These are phyloP conservation scores for Astrephomene gubernaculifera DNA, from an alignment of 139 green algal genomes.

Conservation along the genomic window DNA sequence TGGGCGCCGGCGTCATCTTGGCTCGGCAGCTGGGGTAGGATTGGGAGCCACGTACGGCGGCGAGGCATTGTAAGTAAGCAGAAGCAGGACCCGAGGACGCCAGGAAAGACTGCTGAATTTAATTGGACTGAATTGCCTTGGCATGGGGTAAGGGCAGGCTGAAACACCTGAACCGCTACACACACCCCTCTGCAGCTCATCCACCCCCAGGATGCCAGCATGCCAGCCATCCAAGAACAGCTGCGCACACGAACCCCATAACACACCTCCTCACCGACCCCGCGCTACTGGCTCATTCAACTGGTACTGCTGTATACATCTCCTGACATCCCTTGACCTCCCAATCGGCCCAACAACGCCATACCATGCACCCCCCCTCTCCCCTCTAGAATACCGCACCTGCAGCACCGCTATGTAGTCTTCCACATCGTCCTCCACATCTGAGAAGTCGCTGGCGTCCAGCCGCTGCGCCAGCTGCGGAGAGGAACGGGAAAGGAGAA, in stretches of 20 bases:
- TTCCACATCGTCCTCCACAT: conserved; percentile 38
- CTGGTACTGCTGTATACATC: no score
- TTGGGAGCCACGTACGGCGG: not conserved
- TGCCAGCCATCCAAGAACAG: no score
- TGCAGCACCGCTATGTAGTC: conserved; percentile 16
- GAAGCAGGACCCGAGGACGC: no score
- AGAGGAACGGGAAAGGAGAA: not conserved
- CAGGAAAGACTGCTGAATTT: no score
- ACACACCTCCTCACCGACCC: no score
- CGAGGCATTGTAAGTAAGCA: not conserved
- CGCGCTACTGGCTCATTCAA: no score
- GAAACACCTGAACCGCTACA: not conserved
- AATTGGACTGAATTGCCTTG: not conserved
- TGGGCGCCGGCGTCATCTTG: not conserved
- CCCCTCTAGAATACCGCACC: not conserved
- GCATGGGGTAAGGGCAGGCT: not conserved
- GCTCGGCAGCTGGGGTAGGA: not conserved
- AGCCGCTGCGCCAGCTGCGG: conserved; percentile 19
- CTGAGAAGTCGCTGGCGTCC: conserved; percentile 27
- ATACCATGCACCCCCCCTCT: not conserved
- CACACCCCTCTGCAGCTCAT: not conserved
- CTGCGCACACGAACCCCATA: no score
- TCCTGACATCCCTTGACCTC: no score
- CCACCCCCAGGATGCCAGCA: no score
- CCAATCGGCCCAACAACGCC: no score